Percentiles rank a stretch among this genome's conserved stretches.
Conservation (phyloP, 2,329 filamentous ascomycete species). For the Fusarium napiforme region DNA sequence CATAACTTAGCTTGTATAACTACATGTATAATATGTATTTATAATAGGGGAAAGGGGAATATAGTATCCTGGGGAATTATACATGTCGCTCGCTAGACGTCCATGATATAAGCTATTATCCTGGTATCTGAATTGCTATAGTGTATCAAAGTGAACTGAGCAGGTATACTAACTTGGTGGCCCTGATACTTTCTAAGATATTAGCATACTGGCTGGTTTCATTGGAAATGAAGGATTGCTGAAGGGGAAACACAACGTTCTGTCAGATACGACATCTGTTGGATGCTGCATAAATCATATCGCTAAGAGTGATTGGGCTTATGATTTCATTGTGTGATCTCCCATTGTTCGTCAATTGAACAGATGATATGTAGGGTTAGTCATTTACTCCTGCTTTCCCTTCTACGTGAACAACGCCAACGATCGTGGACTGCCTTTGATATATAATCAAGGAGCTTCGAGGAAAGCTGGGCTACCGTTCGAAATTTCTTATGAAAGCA, state of each 20-base stretch:
- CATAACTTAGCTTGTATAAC: neutral
- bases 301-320: neutral
- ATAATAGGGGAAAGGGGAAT: neutral
- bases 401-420: neutral
- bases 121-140: neutral
- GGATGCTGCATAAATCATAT: neutral
- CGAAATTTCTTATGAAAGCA: neutral
- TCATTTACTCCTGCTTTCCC: neutral
- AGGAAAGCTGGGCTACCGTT: neutral
- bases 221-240: neutral
- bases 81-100: neutral
- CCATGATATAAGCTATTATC: neutral
- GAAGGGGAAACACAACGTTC: neutral
- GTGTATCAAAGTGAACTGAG: neutral
- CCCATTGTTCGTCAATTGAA: neutral
- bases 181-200: neutral
- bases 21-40: neutral
- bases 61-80: neutral
- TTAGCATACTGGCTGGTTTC: neutral
- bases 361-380: neutral
- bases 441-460: neutral
- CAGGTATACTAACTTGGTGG: neutral
- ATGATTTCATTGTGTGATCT: neutral
- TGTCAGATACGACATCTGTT: neutral
- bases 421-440: neutral